Evolutionary conservation across 2,329 filamentous ascomycete species (phyloP), one percentile per base, ranked within the genome.

Genomic region (Clonostachys rosea): DNA sequence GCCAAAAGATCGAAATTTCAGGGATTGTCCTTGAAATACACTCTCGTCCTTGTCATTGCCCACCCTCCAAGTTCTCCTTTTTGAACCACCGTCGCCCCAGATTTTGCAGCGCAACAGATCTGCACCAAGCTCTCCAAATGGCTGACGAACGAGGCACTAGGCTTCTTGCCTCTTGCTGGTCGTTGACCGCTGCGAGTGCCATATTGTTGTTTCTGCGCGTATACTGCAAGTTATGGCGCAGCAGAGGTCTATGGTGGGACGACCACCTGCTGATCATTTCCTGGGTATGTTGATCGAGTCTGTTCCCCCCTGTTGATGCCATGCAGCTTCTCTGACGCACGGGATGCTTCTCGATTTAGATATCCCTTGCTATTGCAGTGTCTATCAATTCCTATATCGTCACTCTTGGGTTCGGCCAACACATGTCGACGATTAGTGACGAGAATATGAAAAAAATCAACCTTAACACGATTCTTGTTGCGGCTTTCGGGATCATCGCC

Each of bases 181-280:
- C 59, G 3, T 40, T 66, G 35, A 49, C 53, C 0, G 48, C 48
- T 2, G 50, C 56, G 2, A 54, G 54, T 36, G 57, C 50, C 5
- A 43, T 63, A 1, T 41, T 66, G 14, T 47, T 68, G 5, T 50
- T 52, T 11, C 46, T 68, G 16, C 56, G 65, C 6, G 45, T 67
- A 33, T 68, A 68, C 56, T 68, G 64, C 57, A 68, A 68, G 44
- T 43, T 59, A 30, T 61, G 59, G 54, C 58, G 63, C 12, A 59
- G 59, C 2, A 57, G 59, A 35, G 65, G 63, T 42, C 35, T 68
- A 24, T 68, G 64, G 61, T 65, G 63, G 59, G 65, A 68, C 47
- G 65, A 68, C 50, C 59, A 64, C 50, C 42, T 64, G 14, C 51
- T 68, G 42, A 57, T 67, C n/a, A 49, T 51, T 10, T 54, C 64